Percentiles rank a stretch among this genome's conserved stretches.
phyloP scores from a whole-genome alignment of 768 basidiomycete genomes.

The Serpula lacrymans region DNA sequence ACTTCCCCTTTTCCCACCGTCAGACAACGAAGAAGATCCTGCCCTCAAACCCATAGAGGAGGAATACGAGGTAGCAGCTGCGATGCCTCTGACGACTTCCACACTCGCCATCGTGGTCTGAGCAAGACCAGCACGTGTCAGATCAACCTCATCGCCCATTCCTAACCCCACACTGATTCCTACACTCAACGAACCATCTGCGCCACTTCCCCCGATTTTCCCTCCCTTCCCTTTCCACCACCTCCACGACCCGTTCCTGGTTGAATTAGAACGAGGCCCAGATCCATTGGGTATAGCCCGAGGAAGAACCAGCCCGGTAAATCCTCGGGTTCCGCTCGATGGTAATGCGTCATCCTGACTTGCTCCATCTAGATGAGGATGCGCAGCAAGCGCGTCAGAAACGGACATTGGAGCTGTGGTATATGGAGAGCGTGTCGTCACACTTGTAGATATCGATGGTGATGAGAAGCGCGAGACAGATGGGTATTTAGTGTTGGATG shows the following conservation, averaged over 20 bases:
- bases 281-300: constrained; percentile 23
- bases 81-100: constrained; percentile 63
- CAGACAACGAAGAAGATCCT: constrained; percentile 8
- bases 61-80: too few species aligned
- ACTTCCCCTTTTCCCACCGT: constrained; percentile 14
- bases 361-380: constrained; percentile 24
- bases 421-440: constrained; percentile 26
- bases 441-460: constrained; percentile 11
- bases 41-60: too few species aligned
- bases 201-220: constrained; percentile 16
- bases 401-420: constrained; percentile 25
- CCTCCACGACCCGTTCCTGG: constrained; percentile 10
- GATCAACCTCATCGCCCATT: constrained; percentile 55
- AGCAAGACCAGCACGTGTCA: constrained; percentile 73
- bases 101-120: constrained; percentile 89
- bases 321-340: constrained; percentile 58
- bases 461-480: constrained; percentile 10
- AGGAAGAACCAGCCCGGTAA: constrained; percentile 51
- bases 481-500: constrained; percentile 9
- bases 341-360: constrained; percentile 20
- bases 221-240: constrained; percentile 26
- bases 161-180: constrained; percentile 22
- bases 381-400: constrained; percentile 30
- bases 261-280: constrained; percentile 7
- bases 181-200: constrained; percentile 10